Evolutionary conservation across 345 rosid genomes (phyloP), one percentile per base, ranked within the genome.

Genomic region (Dovyalis caffra): DNA sequence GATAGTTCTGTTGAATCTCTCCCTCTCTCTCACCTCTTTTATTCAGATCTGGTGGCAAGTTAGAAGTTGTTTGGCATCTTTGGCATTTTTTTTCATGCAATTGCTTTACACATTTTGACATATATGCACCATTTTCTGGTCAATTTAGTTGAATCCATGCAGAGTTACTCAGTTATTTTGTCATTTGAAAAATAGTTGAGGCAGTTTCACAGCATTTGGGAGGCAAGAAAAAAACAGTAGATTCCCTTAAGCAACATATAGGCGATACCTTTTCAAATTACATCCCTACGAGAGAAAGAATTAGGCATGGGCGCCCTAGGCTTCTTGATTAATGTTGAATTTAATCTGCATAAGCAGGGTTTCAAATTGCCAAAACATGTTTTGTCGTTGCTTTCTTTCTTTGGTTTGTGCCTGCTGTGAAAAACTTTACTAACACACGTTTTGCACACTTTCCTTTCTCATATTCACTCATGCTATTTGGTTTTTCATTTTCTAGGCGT

Each of bases 401-500:
- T 64, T 64, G 23, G n/a, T 64, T 64, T 1, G 2, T 64, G 34
- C 23, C 26, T 64, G n/a, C 21, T 28, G 12, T 8, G 69, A 45
- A 23, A 58, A 58, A 4, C 26, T 58, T 25, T 56, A 18, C 60
- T n/a, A 40, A 43, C 16, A 56, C 15, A 31, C 37, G 4, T 43
- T 26, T 8, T 31, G 38, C 8, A 4, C 35, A 15, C 18, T 65
- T 47, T 21, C 63, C 23, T 66, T 20, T 23, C 68, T 62, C 51
- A 6, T 26, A 21, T 71, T 81, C 60, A 49, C 68, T 70, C 37
- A 29, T 66, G 66, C 66, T 70, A 58, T n/a, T 67, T 63, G 26
- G 28, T 29, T 58, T 20, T 3, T 33, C 29, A 28, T 70, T 67
- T 71, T 74, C 66, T 79, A 92, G 98, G 98, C 81, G 87, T 96